Conservation (phyloP, 805 yeast species). For the Yarrowia divulgata region DNA sequence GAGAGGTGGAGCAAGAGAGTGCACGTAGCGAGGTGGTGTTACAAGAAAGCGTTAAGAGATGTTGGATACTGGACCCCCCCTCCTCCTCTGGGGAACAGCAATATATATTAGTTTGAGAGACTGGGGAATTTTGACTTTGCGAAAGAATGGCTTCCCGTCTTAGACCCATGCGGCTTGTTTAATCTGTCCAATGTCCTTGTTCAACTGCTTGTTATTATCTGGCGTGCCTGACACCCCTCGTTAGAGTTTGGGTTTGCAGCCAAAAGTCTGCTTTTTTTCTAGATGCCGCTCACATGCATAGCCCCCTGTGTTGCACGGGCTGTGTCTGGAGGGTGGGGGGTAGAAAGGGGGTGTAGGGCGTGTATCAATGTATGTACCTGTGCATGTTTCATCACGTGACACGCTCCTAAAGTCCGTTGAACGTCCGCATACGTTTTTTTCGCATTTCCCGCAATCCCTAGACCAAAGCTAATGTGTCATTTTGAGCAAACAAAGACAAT, state of each 20-base stretch:
- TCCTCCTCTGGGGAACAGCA: conserved; percentile 12
- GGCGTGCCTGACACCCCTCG: conserved; percentile 24
- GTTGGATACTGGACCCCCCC: no score
- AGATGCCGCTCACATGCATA: conserved; percentile 34
- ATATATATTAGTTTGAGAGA: conserved; percentile 24
- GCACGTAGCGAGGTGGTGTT: no score
- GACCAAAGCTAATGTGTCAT: conserved; percentile 15
- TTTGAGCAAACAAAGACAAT: conserved; percentile 13
- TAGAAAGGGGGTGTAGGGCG: background rate
- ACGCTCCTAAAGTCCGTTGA: no score
- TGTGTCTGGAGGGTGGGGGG: background rate
- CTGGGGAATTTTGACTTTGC: conserved; percentile 34
- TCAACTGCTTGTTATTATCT: conserved; percentile 21
- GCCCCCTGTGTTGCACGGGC: background rate
- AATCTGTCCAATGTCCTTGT: conserved; percentile 39
- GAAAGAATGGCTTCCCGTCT: conserved; percentile 38
- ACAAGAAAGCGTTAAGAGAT: no score
- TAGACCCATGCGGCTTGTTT: conserved; percentile 38
- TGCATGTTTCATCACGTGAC: no score
- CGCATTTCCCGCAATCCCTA: conserved; percentile 24
- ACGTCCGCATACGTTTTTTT: no score
- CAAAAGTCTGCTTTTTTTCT: conserved; percentile 31
- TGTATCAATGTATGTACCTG: no score
- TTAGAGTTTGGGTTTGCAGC: conserved; percentile 15
- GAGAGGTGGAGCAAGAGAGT: no score